Evolutionary conservation across 2,329 filamentous ascomycete species (phyloP).

Genomic region (Alternaria brassicicola): DNA sequence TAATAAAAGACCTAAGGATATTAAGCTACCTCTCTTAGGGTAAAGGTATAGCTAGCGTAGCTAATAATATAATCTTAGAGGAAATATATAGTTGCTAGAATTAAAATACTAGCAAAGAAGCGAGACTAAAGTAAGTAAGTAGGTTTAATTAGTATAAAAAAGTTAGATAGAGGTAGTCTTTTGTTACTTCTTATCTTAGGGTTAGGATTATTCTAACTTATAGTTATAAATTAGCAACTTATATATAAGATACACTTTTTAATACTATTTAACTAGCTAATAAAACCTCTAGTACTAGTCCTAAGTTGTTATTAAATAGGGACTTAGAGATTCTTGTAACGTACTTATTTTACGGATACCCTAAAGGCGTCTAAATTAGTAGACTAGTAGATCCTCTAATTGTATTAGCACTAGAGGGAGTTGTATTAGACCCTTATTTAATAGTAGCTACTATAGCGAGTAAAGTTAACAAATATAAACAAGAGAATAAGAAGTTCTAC

Average conservation of each 20-base stretch:
- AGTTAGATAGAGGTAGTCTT: constrained; percentile 9
- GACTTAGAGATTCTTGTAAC: constrained; percentile 1
- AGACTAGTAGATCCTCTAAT: background rate
- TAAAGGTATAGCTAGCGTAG: background rate
- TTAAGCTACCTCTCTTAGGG: background rate
- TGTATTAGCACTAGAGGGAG: background rate
- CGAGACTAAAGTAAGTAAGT: too few species aligned
- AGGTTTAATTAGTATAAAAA: constrained; percentile 7
- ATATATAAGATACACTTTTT: constrained; percentile 4
- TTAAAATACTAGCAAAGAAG: background rate
- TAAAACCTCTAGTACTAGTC: background rate
- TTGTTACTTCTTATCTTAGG: constrained; percentile 1
- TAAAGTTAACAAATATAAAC: constrained; percentile 3
- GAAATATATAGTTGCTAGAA: constrained; percentile 7
- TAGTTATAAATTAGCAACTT: constrained; percentile 1
- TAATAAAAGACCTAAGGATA: background rate
- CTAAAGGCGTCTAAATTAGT: background rate
- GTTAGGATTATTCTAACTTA: constrained; percentile 6
- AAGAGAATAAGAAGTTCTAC: constrained; percentile 6
- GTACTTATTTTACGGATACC: constrained; percentile 3
- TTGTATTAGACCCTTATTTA: background rate
- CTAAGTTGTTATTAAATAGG: constrained; percentile 1
- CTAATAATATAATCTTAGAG: constrained; percentile 4
- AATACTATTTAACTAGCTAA: background rate
- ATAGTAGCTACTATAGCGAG: background rate